phyloP scores from a whole-genome alignment of 306 rosid species.

The Castanospermum australe region DNA sequence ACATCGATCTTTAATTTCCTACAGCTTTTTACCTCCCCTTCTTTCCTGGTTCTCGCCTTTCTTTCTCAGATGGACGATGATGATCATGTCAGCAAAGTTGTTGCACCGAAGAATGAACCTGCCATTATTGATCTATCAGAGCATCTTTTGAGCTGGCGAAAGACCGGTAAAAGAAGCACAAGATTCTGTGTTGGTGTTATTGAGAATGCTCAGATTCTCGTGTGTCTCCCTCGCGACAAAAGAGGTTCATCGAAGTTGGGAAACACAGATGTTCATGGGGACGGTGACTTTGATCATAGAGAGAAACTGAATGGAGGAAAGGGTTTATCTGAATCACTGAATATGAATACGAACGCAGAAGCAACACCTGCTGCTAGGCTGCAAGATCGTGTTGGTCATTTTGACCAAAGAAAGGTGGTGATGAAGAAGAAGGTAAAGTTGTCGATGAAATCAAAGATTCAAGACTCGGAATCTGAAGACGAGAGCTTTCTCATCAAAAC shows the following conservation, averaged over 20 bases:
- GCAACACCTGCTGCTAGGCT: too few species aligned
- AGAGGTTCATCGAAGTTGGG: neutral
- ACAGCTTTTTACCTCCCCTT: neutral
- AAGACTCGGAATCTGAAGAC: neutral
- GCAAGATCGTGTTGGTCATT: neutral
- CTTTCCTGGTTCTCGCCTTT: neutral
- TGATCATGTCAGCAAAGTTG: neutral
- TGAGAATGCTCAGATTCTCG: slow-evolving; percentile 25
- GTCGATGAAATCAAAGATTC: neutral
- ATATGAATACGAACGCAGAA: too few species aligned
- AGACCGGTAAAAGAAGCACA: slow-evolving; percentile 17
- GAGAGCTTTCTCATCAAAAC: neutral
- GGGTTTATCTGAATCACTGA: neutral
- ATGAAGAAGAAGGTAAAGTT: neutral
- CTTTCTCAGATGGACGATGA: neutral
- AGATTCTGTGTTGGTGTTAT: neutral
- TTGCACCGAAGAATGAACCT: neutral
- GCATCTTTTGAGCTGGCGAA: neutral
- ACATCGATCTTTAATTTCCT: too few species aligned
- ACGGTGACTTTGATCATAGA: neutral
- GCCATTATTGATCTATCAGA: neutral
- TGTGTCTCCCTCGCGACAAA: neutral
- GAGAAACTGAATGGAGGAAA: too few species aligned
- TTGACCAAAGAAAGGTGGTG: neutral
- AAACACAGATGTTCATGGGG: neutral